A percentile compares a stretch with the other conserved stretches of the same genome.
Evolutionary conservation across 768 basidiomycete species (phyloP).

Genomic region (Serendipita sp.): DNA sequence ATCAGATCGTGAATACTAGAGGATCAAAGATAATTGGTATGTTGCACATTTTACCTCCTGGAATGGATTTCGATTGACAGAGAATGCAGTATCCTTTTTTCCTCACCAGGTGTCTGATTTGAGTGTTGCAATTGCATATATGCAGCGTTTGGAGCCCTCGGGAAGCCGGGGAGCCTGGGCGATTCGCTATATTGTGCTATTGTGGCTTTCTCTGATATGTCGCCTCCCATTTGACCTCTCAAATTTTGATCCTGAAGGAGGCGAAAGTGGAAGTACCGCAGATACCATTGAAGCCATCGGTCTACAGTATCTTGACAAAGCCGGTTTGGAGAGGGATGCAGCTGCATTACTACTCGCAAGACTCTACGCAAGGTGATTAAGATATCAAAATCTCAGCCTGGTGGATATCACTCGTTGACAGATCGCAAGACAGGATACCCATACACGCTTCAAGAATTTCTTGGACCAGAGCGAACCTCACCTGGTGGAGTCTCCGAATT

Average conservation of each 20-base stretch:
- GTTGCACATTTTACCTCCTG: constrained; percentile 15
- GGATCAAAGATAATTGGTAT: constrained; percentile 85
- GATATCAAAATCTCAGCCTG: too few relatives aligned
- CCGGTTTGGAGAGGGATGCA: constrained; percentile 75
- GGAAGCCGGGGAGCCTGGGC: constrained; percentile 43
- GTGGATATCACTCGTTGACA: constrained; percentile 4
- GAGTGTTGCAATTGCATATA: constrained; percentile 51
- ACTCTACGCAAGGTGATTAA: constrained; percentile 57
- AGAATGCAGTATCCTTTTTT: constrained; percentile 64
- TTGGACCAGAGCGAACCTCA: constrained; percentile 29
- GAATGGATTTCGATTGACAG: background rate
- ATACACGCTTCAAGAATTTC: constrained; percentile 34
- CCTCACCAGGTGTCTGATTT: constrained; percentile 83
- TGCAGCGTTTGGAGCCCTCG: constrained; percentile 32
- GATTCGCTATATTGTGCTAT: constrained; percentile 62
- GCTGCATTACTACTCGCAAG: constrained; percentile 69
- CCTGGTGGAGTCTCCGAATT: constrained; percentile 26
- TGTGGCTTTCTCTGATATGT: constrained; percentile 91
- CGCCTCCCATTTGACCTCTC: constrained; percentile 85
- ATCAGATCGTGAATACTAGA: constrained; percentile 71
- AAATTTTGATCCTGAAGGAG: constrained; percentile 53
- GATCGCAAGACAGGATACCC: constrained; percentile 36
- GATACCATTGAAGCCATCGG: constrained; percentile 39
- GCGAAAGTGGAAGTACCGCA: constrained; percentile 38
- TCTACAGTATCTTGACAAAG: constrained; percentile 39